Base-by-base conservation (phyloP, 768 basidiomycete genomes). In the Rickenella mellea region DNA sequence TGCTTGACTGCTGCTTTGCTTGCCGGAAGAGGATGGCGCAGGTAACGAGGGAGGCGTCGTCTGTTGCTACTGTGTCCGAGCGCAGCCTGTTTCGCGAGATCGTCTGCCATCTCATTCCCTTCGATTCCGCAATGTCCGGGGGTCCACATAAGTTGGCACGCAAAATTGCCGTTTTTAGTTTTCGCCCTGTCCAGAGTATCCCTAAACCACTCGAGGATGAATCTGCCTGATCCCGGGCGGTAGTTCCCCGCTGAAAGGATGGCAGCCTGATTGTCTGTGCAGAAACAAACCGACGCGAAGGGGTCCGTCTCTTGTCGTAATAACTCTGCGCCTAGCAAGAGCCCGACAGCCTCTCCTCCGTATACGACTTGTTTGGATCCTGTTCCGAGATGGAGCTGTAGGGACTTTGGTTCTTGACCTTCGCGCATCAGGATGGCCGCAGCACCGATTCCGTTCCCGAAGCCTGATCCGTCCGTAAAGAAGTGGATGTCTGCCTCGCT, bases 301-400 rank as follows among this genome's bases (percentile, higher is more conserved):
- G 37, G 10, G 11, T 14, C 24, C 5, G 1, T 9, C 31, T 50
- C 44, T n/a, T 33, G 39, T 3, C 28, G 38, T 5, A 66, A 27
- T 8, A 66, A 48, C 5, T 61, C 47, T 2, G 56, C 9, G 0
- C 47, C 59, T 4, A 66, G 42, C 0, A 56, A 26, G 4, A 59
- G 36, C 0, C 59, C 63, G 5, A 58, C 52, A 1, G 51, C n/a
- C 38, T 66, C 60, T 1, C 49, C 61, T 41, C 62, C 56, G 27
- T 56, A 59, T 0, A 60, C 57, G 1, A 51, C 59, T 46, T 62
- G 59, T 9, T 55, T 38, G 4, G 27, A 38, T 1, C 42, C 42
- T 0, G 27, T 24, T 6, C 60, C 57, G 4, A 65, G 47, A 15
- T 56, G 33, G 15, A 45, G 45, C n/a, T 42, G 36, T 11, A 55